A percentile compares a stretch with the other conserved stretches of the same genome.
phyloP scores from a whole-genome alignment of 1,284 basidiomycete species.

The Neolentinus lepideus region DNA sequence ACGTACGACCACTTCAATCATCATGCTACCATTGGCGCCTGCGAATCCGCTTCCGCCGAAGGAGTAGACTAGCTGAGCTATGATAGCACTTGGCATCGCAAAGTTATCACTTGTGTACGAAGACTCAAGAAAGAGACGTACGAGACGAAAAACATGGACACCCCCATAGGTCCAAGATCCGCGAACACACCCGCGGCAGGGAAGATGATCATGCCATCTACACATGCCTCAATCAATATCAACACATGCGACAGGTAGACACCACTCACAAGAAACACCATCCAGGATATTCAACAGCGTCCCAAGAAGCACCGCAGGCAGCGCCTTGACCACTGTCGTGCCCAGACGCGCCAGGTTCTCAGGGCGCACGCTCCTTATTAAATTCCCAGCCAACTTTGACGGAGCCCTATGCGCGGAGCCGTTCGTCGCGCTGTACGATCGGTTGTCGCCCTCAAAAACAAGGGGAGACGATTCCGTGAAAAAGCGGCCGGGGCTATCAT shows the following conservation, averaged over 20 bases:
- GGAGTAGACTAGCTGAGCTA: slow-evolving; percentile 85
- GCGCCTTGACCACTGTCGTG: slow-evolving; percentile 31
- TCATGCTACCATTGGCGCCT: slow-evolving; percentile 94
- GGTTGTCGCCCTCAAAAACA: neutral
- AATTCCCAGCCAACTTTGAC: neutral
- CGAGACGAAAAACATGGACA: slow-evolving; percentile 93
- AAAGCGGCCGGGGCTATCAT: neutral
- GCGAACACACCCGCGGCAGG: slow-evolving; percentile 79
- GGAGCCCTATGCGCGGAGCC: neutral
- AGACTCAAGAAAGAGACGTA: slow-evolving; percentile 25
- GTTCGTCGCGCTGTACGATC: neutral
- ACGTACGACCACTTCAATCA: slow-evolving; percentile 90
- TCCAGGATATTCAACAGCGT: slow-evolving; percentile 89
- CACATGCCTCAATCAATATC: neutral
- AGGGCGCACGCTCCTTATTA: neutral
- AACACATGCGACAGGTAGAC: neutral
- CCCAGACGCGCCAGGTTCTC: neutral
- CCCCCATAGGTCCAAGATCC: slow-evolving; percentile 82
- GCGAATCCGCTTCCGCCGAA: slow-evolving; percentile 85
- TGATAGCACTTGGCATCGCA: slow-evolving; percentile 41
- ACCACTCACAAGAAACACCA: slow-evolving; percentile 79
- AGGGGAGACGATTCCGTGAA: neutral
- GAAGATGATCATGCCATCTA: slow-evolving; percentile 87
- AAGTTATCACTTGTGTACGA: no score
- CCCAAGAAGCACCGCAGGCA: slow-evolving; percentile 86